Conservation (phyloP, 345 rosid genomes). For the Gossypium herbaceum region DNA sequence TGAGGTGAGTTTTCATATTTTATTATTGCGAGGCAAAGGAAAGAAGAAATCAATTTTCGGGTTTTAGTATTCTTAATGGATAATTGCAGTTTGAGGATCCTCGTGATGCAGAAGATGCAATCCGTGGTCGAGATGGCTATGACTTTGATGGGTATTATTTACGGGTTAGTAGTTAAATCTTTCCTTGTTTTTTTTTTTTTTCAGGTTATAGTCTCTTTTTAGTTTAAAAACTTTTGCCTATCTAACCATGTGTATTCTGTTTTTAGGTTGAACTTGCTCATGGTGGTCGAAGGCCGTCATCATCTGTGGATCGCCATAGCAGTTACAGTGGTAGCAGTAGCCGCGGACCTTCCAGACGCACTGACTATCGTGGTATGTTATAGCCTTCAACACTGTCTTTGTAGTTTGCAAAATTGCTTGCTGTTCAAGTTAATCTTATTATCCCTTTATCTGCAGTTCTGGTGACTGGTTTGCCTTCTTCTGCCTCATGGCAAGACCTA, state of each 20-base stretch:
- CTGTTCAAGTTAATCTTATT: background rate
- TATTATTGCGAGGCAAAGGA: background rate
- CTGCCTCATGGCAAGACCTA: slow-evolving; percentile 99
- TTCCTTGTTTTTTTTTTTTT: background rate
- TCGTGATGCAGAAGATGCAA: slow-evolving; percentile 96
- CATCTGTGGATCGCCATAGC: slow-evolving; percentile 65
- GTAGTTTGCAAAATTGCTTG: background rate
- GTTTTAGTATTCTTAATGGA: background rate
- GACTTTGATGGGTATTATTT: slow-evolving; percentile 76
- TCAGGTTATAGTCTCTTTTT: background rate
- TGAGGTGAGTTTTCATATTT: slow-evolving; percentile 48
- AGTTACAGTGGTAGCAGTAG: slow-evolving; percentile 64
- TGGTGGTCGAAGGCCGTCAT: slow-evolving; percentile 71
- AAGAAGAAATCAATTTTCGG: background rate
- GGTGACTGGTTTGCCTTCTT: slow-evolving; percentile 84
- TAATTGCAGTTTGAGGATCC: slow-evolving; percentile 72
- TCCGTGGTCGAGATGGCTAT: slow-evolving; percentile 85
- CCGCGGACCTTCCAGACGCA: slow-evolving; percentile 70
- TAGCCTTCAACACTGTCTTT: background rate
- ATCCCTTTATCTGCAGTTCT: slow-evolving; percentile 44
- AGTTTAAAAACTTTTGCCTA: background rate
- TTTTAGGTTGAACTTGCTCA: slow-evolving; percentile 91
- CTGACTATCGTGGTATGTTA: slow-evolving; percentile 84
- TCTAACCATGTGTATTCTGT: background rate
- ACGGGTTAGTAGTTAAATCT: slow-evolving; percentile 49